Base-by-base conservation (phyloP, 2,329 filamentous ascomycete genomes). In the Pseudocercospora fuligena region DNA sequence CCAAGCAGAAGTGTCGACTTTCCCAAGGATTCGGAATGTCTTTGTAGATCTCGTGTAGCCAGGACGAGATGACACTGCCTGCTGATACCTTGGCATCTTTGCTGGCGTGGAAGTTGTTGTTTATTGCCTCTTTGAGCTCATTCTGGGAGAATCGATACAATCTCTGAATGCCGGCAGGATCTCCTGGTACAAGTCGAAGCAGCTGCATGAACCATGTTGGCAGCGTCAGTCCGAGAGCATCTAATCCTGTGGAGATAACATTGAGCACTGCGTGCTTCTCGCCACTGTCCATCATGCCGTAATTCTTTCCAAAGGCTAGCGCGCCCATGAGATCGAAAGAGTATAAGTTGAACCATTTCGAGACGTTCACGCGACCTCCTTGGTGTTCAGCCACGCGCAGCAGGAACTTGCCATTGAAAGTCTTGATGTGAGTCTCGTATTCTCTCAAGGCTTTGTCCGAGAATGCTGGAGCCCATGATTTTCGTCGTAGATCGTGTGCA, bases 401-500 rank as follows among this genome's bases (percentile, higher is more conserved):
- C 40, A 43, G 40, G 40, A 43, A 43, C 40, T 43, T 43, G 16
- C 16, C 3, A 43, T 43, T 43, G 40, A 43, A 43, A 1, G 16
- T 43, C 5, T n/a, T 43, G 40, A 43, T 16, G 40, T 43, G 40
- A 43, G 2, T 43, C n/a, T 43, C 40, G 66, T 83, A 83, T 3
- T 78, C 79, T 3, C 80, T 75, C 23, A 83, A 64, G 4, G 78
- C 76, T 62, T 77, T 78, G 65, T 80, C 78, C 63, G 77, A 78
- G 70, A 83, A 83, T 0, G 76, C 81, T 6, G 73, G 68, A 58
- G 76, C 78, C 81, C 81, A 84, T 21, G 80, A 72, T 9, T 78
- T 73, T 8, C 81, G 75, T 25, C 81, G 75, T 11, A 73, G 72
- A 65, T 81, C 79, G 7, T 43, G 40, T 43, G 40, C 40, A 43